These are phyloP conservation scores for Triangularia verruculosa DNA, from an alignment of 2,329 filamentous ascomycete species.

Conservation along the genomic window DNA sequence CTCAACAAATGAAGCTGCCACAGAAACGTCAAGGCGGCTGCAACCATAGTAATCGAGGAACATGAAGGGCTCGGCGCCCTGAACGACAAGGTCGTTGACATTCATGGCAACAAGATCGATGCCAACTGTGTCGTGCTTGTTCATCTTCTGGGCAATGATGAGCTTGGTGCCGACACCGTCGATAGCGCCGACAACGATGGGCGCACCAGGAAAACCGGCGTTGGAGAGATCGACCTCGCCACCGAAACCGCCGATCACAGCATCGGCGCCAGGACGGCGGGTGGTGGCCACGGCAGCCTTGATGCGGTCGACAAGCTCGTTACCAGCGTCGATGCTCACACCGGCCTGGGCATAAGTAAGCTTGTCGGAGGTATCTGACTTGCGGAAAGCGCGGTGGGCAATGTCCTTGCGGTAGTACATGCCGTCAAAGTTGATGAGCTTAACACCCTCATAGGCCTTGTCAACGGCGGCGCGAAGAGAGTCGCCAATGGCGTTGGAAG, in stretches of 20 bases:
- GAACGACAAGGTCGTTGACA: constrained; percentile 94
- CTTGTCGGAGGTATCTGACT: constrained; percentile 42
- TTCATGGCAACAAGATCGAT: constrained; percentile 99
- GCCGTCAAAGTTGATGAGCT: constrained; percentile 75
- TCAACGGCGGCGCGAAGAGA: constrained; percentile 79
- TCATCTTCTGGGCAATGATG: constrained; percentile 87
- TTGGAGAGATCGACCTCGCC: constrained; percentile 76
- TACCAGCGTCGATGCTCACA: constrained; percentile 91
- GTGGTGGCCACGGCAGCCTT: constrained; percentile 87
- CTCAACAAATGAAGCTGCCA: constrained; percentile 81
- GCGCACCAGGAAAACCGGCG: constrained; percentile 70
- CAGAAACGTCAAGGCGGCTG: constrained; percentile 75
- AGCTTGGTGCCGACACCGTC: constrained; percentile 97
- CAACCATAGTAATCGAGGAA: constrained; percentile 99
- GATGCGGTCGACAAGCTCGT: constrained; percentile 87
- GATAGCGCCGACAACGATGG: constrained; percentile 87
- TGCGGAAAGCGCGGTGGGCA: constrained; percentile 68
- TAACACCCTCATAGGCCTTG: constrained; percentile 82
- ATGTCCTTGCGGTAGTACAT: constrained; percentile 96
- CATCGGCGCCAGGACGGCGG: constrained; percentile 79
- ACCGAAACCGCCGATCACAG: constrained; percentile 92
- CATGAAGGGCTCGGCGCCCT: constrained; percentile 90
- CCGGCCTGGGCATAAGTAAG: constrained; percentile 92
- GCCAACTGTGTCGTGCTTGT: constrained; percentile 90
- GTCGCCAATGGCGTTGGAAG: constrained; percentile 71